Base-by-base conservation (phyloP, 768 basidiomycete species). In the Pleurotus salmoneostramineus region DNA sequence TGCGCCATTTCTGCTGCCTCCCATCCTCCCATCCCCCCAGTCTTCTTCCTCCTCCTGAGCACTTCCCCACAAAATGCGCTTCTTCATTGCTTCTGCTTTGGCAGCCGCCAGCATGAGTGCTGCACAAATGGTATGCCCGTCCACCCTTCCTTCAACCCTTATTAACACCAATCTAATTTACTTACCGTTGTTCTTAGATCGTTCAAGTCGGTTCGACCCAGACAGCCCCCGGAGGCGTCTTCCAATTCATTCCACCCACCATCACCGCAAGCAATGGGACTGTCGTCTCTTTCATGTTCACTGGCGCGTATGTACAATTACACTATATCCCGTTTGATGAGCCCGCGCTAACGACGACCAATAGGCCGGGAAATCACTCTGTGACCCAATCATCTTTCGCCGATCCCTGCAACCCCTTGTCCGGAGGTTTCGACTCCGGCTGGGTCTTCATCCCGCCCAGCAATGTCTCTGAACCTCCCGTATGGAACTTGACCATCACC, bases 391-490 rank as follows among this genome's bases (percentile, higher is more conserved):
- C 81, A 7, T 63, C 73, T 0, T 80, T 83, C 60, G 56, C 61
- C 8, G 63, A 66, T 48, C 82, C 82, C 1, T 84, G 82, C 61
- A 65, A 72, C 56, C 78, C 77, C 7, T 7, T 74, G 42, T 35
- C 61, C 0, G 73, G 73, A n/a, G 83, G 83, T 11, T 83, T 83
- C 56, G 80, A 82, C 69, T 83, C 83, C 15, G 83, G 82, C 31
- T 81, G 71, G 71, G 71, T 84, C 45, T 68, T 62, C 50, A 55
- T 82, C 37, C 73, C 77, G 32, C 15, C 48, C 10, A 59, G 55
- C 43, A 63, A 66, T 10, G 64, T 68, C 5, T 60, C 59, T n/a
- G 42, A 61, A 0, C 54, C 68, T 15, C 79, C 80, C 0, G 65
- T 68, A 47, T 85, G 74, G 72, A 80, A 81, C 59, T 57, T 83